Conservation (phyloP, 2,329 filamentous ascomycete genomes). For the Alternaria solani region DNA sequence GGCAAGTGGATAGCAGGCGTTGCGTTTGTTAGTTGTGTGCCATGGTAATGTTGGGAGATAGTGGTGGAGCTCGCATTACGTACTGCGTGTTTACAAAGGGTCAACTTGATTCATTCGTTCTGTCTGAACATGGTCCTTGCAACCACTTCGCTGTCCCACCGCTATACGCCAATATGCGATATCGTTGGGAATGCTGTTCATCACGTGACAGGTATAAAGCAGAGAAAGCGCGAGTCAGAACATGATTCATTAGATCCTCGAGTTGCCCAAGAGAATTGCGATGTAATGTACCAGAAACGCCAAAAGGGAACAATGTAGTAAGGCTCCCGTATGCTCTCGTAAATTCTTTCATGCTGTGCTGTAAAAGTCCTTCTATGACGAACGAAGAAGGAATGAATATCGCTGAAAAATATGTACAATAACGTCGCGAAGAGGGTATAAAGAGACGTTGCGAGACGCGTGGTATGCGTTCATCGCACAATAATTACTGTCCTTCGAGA, state of each 20-base stretch:
- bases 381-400: not conserved
- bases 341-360: not conserved
- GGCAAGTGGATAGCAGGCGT: not conserved
- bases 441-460: not conserved
- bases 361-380: constrained; percentile 5
- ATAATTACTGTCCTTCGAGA: constrained; percentile 40
- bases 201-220: not conserved
- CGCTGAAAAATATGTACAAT: constrained; percentile 16
- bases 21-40: not conserved
- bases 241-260: constrained; percentile 13
- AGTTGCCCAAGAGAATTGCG: not conserved
- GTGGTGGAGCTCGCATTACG: not conserved
- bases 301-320: constrained; percentile 13
- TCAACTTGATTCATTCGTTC: not conserved
- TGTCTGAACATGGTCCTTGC: not conserved
- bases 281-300: not conserved
- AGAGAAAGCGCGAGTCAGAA: not conserved
- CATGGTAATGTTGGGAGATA: not conserved
- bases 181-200: not conserved
- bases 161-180: not conserved
- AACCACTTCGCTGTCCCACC: not conserved
- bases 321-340: constrained; percentile 23
- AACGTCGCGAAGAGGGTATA: constrained; percentile 19
- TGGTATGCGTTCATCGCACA: not conserved
- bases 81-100: not conserved